These are phyloP conservation scores for Canavalia ensiformis DNA, from an alignment of 306 rosid species.

Conservation along the genomic window DNA sequence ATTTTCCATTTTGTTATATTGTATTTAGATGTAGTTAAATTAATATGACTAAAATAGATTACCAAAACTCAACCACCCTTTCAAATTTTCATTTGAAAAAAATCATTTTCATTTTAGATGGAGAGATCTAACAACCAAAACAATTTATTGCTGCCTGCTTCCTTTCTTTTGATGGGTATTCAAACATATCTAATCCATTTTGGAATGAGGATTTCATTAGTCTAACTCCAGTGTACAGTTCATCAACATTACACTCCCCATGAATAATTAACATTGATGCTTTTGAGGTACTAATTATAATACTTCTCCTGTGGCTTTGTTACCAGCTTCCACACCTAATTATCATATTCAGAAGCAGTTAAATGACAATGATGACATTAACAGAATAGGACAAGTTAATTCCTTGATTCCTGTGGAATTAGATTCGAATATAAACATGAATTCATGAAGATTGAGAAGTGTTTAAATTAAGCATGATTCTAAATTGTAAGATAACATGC, in stretches of 20 bases:
- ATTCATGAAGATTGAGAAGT: constrained; percentile 1
- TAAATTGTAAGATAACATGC: constrained; percentile 4
- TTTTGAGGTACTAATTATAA: constrained; percentile 76
- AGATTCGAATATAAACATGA: constrained; percentile 13
- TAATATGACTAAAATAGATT: constrained; percentile 26
- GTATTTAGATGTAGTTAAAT: constrained; percentile 3
- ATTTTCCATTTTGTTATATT: constrained; percentile 15
- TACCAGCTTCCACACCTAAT: constrained; percentile 90
- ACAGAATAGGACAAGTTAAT: constrained; percentile 45
- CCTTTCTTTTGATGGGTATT: constrained; percentile 44
- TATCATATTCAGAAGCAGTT: constrained; percentile 38
- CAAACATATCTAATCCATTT: constrained; percentile 36
- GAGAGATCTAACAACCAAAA: constrained; percentile 43
- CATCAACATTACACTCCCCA: constrained; percentile 82
- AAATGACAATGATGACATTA: constrained; percentile 19
- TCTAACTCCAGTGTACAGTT: constrained; percentile 57
- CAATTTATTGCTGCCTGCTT: constrained; percentile 46
- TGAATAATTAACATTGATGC: constrained; percentile 75
- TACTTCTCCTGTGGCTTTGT: constrained; percentile 93
- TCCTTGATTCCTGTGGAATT: constrained; percentile 81
- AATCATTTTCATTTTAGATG: constrained; percentile 34
- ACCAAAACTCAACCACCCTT: constrained; percentile 41
- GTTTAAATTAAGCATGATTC: constrained; percentile 16
- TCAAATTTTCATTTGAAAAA: constrained; percentile 1
- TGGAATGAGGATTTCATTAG: constrained; percentile 27